Conservation (phyloP, 345 rosid genomes). For the Brassica incana region DNA sequence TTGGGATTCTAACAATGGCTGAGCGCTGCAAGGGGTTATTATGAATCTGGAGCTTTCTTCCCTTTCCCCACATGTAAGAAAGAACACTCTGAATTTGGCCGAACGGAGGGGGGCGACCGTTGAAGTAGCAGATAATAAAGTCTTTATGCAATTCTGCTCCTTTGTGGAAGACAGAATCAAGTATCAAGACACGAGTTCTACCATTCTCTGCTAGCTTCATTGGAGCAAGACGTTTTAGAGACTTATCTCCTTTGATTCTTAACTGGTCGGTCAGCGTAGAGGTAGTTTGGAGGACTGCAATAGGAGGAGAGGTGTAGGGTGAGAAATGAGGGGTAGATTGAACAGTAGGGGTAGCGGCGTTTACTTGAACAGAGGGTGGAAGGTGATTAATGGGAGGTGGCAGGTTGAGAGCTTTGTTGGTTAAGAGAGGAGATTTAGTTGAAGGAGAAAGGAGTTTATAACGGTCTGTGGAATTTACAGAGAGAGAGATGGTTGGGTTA, state of each 20-base stretch:
- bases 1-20: background rate
- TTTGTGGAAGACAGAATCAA: background rate
- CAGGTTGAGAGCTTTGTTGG: no score
- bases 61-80: background rate
- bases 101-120: background rate
- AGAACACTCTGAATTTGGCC: background rate
- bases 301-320: no score
- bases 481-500: no score
- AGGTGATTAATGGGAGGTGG: no score
- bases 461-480: no score
- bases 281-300: background rate
- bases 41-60: background rate
- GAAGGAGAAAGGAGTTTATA: no score
- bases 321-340: no score
- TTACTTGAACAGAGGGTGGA: no score
- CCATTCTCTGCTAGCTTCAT: background rate
- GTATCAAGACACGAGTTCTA: background rate
- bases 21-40: background rate
- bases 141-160: background rate
- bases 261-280: no score
- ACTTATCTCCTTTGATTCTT: background rate
- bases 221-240: background rate
- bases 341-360: no score
- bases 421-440: no score
- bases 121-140: background rate